Evolutionary conservation across 306 rosid genomes (phyloP), one percentile per base, ranked within the genome.

Genomic region (Rosa lucieae): DNA sequence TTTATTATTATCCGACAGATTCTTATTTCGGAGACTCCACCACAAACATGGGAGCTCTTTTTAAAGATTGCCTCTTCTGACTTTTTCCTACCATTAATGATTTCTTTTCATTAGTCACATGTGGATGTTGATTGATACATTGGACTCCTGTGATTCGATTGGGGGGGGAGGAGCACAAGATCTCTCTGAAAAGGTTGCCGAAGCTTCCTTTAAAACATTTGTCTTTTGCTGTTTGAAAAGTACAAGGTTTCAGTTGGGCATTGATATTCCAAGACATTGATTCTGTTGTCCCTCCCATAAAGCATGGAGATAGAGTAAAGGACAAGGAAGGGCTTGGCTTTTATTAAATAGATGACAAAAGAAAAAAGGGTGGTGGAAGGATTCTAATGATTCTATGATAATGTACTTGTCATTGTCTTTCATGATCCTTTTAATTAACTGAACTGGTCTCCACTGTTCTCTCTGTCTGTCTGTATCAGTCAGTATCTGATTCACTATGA

Each of bases 401-500:
- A 13, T n/a, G 58, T 32, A 47, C 47, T 11, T 63, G 46, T 67
- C 49, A 73, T 56, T 73, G 42, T 76, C 67, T 48, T 39, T 3
- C 52, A 53, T 53, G 48, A 62, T 53, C 56, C 63, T 11, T 47
- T 47, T 26, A 43, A 77, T 29, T 18, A 66, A 72, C 49, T 17
- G 74, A 72, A 73, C 80, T 29, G 55, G 77, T 73, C 48, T 73
- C 66, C 77, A 52, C 77, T n/a, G 70, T 15, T 6, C 26, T 18
- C 21, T 4, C 7, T 29, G 39, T 23, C 14, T 23, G 61, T 72
- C 76, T 39, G 53, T 47, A 26, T 69, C 77, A 81, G 49, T 78
- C 87, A 75, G 82, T 32, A 78, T 85, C 88, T 77, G 85, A 67
- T 75, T 71, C 79, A 74, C 69, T 32, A 81, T 73, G 37, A 66